Conservation (phyloP, 352 stramenopile species). For the Phytophthora pluvialis region DNA sequence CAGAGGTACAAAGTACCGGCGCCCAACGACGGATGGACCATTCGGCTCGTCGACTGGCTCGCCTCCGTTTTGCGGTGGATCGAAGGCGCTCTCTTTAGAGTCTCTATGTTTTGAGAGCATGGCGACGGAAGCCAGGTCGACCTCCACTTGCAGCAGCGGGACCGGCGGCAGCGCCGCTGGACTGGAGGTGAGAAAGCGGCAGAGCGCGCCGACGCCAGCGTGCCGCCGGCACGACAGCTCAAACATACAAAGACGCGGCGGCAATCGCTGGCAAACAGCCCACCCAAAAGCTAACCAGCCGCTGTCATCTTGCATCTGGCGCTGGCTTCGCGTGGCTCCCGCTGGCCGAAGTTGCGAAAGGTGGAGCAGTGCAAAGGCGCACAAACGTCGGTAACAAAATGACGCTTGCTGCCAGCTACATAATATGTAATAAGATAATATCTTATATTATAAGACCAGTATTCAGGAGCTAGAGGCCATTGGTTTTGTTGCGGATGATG, state of each 20-base stretch:
- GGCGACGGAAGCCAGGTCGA: not conserved
- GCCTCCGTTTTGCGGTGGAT: too few relatives aligned
- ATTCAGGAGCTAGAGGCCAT: too few relatives aligned
- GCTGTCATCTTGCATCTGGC: constrained; percentile 6
- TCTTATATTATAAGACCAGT: too few relatives aligned
- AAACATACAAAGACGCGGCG: constrained; percentile 22
- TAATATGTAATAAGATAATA: too few relatives aligned
- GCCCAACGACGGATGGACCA: not conserved
- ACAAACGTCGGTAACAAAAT: constrained; percentile 7
- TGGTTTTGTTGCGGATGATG: too few relatives aligned
- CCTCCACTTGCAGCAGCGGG: not conserved
- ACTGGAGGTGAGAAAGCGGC: not conserved
- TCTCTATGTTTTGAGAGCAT: not conserved
- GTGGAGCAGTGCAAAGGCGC: not conserved
- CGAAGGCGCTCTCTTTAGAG: not conserved
- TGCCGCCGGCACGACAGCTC: constrained; percentile 7
- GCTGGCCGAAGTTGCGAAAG: constrained; percentile 1
- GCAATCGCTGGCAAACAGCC: not conserved
- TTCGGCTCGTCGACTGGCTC: too few relatives aligned
- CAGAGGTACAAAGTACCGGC: constrained; percentile 11
- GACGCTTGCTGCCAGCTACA: not conserved
- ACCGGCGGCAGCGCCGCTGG: not conserved
- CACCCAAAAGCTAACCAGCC: constrained; percentile 2
- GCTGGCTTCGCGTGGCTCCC: not conserved
- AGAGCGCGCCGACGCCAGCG: not conserved